Evolutionary conservation across 768 basidiomycete genomes (phyloP), one percentile per base, ranked within the genome.

Genomic region (Agrocybe chaxingu): DNA sequence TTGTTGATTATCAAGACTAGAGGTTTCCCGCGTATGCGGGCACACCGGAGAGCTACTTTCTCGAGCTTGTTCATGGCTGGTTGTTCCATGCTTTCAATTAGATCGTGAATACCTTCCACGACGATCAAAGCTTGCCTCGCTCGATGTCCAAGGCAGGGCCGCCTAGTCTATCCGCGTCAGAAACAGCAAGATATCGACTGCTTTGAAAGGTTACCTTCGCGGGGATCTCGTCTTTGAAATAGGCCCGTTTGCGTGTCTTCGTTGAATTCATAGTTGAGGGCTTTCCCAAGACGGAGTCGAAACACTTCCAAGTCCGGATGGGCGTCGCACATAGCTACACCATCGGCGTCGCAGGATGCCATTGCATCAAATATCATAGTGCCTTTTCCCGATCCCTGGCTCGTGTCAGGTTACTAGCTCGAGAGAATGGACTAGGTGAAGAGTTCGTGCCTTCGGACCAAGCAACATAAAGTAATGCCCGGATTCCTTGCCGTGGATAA

Each of bases 281-380:
- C 84, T 66, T 92, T 92, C 42, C 92, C 92, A 19, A 96, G 75
- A 37, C 91, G 82, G 36, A 93, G 75, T 49, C 87, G 77, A 70
- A 95, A 92, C 31, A 94, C 88, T 64, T 92, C 89, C 12, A 94
- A 73, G 67, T 92, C 89, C 13, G 88, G 88, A 66, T 92, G 90
- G 10, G 87, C 91, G 62, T 90, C 89, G 60, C 84, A 86, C 71
- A 91, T 78, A 7, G 85, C 80, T 24, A 88, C 80, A 35, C 88
- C 77, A 37, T 78, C 76, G 3, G 90, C 92, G 47, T 83, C 71
- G 55, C 83, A 84, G 3, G 77, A 73, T 16, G 80, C 68, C 89
- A 94, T 92, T 2, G 87, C 79, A 49, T 93, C 86, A 47, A 93
- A 74, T 49, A 93, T 81, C 88, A 89, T 86, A 0, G 87, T 87